These are phyloP conservation scores for Fusarium sp. DNA, from an alignment of 2,329 filamentous ascomycete genomes.

Conservation along the genomic window DNA sequence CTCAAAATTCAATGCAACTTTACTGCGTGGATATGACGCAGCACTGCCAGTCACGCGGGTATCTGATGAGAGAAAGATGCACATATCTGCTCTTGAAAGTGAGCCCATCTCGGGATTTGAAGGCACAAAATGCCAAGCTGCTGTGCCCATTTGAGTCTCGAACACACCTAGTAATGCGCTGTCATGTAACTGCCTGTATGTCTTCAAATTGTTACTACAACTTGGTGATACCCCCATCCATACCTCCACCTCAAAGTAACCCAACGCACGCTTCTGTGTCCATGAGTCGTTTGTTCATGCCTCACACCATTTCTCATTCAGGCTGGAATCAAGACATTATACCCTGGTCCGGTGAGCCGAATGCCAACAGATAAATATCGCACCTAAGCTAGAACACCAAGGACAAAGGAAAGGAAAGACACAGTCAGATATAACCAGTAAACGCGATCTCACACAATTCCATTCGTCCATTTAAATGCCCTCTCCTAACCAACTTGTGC, in stretches of 20 bases:
- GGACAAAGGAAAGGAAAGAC: conserved; percentile 30
- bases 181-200: conserved; percentile 20
- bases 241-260: conserved; percentile 39
- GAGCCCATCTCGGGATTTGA: conserved; percentile 18
- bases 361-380: conserved; percentile 9
- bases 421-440: conserved; percentile 31
- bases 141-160: conserved; percentile 20
- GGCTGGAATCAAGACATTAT: conserved; percentile 31
- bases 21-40: conserved; percentile 34
- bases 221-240: conserved; percentile 42
- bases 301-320: conserved; percentile 44
- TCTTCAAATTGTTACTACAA: conserved; percentile 22
- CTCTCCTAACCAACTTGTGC: conserved; percentile 35
- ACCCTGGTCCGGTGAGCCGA: conserved; percentile 13
- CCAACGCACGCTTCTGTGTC: conserved; percentile 35
- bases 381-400: conserved; percentile 10
- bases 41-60: conserved; percentile 34
- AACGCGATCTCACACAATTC: conserved; percentile 36
- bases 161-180: conserved; percentile 20
- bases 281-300: conserved; percentile 21
- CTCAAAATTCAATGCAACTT: conserved; percentile 33
- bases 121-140: conserved; percentile 11
- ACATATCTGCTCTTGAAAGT: conserved; percentile 9
- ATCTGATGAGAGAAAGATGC: neutral
- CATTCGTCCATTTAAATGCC: conserved; percentile 31